Conservation (phyloP, 1,139 yeast species). For the Chernovozyma aurita region DNA sequence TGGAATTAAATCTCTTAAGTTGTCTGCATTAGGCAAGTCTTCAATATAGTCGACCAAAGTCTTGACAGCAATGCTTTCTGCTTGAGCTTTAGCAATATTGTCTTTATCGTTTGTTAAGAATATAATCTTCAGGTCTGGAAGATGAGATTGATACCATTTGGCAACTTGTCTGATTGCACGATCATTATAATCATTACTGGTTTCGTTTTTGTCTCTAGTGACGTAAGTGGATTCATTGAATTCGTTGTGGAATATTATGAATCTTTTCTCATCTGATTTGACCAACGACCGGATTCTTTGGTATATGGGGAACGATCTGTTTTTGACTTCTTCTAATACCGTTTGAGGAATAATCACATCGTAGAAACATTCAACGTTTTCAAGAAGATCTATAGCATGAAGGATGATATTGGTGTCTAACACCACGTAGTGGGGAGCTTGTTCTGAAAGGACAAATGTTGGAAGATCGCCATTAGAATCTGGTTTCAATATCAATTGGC, state of each 20-base stretch:
- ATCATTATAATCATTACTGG: slow-evolving; percentile 88
- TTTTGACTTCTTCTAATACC: slow-evolving; percentile 88
- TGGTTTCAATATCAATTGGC: slow-evolving; percentile 55
- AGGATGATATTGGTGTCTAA: slow-evolving; percentile 86
- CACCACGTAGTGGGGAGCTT: slow-evolving; percentile 62
- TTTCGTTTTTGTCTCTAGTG: slow-evolving; percentile 59
- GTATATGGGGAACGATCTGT: slow-evolving; percentile 83
- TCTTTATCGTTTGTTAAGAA: slow-evolving; percentile 76
- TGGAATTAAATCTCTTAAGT: slow-evolving; percentile 79
- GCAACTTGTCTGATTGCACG: slow-evolving; percentile 79
- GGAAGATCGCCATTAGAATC: slow-evolving; percentile 52
- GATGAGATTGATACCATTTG: slow-evolving; percentile 68
- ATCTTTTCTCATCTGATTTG: slow-evolving; percentile 75
- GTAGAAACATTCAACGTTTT: slow-evolving; percentile 68
- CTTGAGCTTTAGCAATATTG: slow-evolving; percentile 55
- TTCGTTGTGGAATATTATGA: slow-evolving; percentile 91
- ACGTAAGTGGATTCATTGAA: slow-evolving; percentile 71
- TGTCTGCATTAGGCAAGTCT: slow-evolving; percentile 69
- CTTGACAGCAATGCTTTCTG: slow-evolving; percentile 51
- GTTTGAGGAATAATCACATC: slow-evolving; percentile 94
- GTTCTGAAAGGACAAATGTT: slow-evolving; percentile 45
- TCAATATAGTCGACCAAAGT: slow-evolving; percentile 65
- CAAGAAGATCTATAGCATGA: slow-evolving; percentile 86
- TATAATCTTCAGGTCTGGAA: slow-evolving; percentile 45
- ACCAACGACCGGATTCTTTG: slow-evolving; percentile 76